phyloP scores from a whole-genome alignment of 495 filamentous ascomycete genomes.

The Trichoderma orchidacearum region DNA sequence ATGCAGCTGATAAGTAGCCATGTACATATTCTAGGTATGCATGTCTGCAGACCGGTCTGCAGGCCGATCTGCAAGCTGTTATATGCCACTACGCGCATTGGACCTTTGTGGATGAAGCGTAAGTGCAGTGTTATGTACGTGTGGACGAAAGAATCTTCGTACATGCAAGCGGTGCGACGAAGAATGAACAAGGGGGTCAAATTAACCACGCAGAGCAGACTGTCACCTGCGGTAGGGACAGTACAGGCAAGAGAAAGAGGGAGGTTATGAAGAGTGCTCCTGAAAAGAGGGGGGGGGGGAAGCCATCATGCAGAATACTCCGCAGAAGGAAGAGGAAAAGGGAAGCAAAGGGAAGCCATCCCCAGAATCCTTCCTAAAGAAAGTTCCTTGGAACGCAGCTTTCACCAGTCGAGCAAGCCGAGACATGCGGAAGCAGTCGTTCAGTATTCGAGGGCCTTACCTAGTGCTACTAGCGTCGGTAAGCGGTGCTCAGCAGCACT shows the following conservation, averaged over 20 bases:
- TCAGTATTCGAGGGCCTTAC: too few relatives aligned
- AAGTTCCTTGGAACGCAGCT: too few relatives aligned
- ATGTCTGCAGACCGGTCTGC: not conserved
- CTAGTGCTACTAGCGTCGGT: too few relatives aligned
- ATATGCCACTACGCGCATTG: not conserved
- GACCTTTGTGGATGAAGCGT: not conserved
- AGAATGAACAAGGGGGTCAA: not conserved
- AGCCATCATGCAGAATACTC: too few relatives aligned
- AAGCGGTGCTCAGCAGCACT: too few relatives aligned
- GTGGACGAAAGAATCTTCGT: not conserved
- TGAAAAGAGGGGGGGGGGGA: not conserved
- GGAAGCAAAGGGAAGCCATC: too few relatives aligned
- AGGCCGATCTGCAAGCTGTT: not conserved
- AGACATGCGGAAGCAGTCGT: too few relatives aligned
- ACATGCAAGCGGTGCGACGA: not conserved
- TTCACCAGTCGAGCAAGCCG: too few relatives aligned
- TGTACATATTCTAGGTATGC: too few relatives aligned
- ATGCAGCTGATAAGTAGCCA: too few relatives aligned
- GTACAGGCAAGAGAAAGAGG: not conserved
- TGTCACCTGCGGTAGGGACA: not conserved
- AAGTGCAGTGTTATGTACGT: not conserved
- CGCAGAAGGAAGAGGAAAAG: not conserved
- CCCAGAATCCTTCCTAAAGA: too few relatives aligned
- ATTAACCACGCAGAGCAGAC: not conserved
- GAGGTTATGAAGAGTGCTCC: too few relatives aligned